phyloP scores from a whole-genome alignment of 1,284 basidiomycete genomes.

The Pseudozyma thailandica region DNA sequence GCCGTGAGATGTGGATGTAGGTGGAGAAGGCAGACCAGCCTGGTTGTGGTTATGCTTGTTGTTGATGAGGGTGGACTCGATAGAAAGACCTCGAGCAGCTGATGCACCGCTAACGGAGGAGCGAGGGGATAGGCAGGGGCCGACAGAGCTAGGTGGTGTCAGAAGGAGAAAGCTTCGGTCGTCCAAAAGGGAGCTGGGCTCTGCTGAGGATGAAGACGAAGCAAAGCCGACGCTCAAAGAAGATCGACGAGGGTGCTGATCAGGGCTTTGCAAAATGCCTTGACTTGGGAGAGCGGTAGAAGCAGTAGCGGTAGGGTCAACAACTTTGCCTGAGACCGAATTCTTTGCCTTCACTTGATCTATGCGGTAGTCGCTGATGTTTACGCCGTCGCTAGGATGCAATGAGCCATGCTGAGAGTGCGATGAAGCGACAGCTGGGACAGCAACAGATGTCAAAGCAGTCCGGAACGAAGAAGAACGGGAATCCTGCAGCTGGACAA shows the following conservation, averaged over 20 bases:
- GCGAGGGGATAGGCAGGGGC: constrained; percentile 18
- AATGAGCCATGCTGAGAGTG: constrained; percentile 11
- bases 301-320: not conserved
- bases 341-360: not conserved
- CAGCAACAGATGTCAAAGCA: not conserved
- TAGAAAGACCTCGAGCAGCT: not conserved
- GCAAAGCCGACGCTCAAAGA: not conserved
- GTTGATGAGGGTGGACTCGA: not conserved
- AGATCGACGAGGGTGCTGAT: not conserved
- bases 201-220: constrained; percentile 1
- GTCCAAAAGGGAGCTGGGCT: not conserved
- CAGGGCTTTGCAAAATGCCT: not conserved
- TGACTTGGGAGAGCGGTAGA: not conserved
- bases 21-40: constrained; percentile 13
- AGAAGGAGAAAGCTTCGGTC: constrained; percentile 7
- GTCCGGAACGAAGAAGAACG: not conserved
- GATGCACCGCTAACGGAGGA: constrained; percentile 17
- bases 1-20: constrained; percentile 20
- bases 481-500: constrained; percentile 2
- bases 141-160: constrained; percentile 26
- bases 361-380: not conserved
- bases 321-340: not conserved
- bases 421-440: not conserved
- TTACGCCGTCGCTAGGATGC: constrained; percentile 5
- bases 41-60: not conserved